Percentiles rank a stretch among this genome's conserved stretches.
These are phyloP conservation scores for Talaromyces sp. DNA, from an alignment of 2,329 filamentous ascomycete genomes.

Conservation along the genomic window DNA sequence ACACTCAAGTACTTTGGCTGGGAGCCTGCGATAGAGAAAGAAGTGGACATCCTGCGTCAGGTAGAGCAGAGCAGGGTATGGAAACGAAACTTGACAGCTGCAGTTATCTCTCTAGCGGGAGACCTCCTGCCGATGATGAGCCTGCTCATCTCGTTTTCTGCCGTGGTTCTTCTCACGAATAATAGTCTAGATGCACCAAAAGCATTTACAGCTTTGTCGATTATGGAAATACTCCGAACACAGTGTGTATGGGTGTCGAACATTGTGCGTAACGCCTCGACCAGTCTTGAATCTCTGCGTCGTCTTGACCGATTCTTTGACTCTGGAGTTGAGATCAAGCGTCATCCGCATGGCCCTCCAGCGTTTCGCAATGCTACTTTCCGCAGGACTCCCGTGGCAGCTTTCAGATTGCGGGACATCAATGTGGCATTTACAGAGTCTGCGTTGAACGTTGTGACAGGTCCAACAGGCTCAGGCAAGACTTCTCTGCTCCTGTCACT, in stretches of 20 bases:
- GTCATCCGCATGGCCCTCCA: slow-evolving; percentile 53
- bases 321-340: slow-evolving; percentile 50
- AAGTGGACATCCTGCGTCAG: slow-evolving; percentile 51
- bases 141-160: slow-evolving; percentile 55
- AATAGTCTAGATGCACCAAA: slow-evolving; percentile 55
- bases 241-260: slow-evolving; percentile 54
- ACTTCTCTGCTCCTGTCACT: slow-evolving; percentile 50
- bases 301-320: slow-evolving; percentile 57
- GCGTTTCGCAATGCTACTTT: slow-evolving; percentile 51
- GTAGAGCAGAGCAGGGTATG: slow-evolving; percentile 57
- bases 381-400: slow-evolving; percentile 51
- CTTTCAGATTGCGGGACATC: slow-evolving; percentile 47
- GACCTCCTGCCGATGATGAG: slow-evolving; percentile 55
- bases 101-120: slow-evolving; percentile 48
- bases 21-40: slow-evolving; percentile 56
- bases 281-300: slow-evolving; percentile 50
- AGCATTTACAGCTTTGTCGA: slow-evolving; percentile 57
- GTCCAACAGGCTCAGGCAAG: slow-evolving; percentile 58
- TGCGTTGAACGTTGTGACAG: slow-evolving; percentile 56
- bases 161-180: slow-evolving; percentile 52
- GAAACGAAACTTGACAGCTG: slow-evolving; percentile 50
- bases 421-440: slow-evolving; percentile 53
- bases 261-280: slow-evolving; percentile 45
- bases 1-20: slow-evolving; percentile 63
- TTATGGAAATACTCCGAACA: slow-evolving; percentile 55